Percentiles rank a stretch among this genome's conserved stretches.
These are phyloP conservation scores for Curvularia sp. DNA, from an alignment of 2,329 filamentous ascomycete species.

Conservation along the genomic window DNA sequence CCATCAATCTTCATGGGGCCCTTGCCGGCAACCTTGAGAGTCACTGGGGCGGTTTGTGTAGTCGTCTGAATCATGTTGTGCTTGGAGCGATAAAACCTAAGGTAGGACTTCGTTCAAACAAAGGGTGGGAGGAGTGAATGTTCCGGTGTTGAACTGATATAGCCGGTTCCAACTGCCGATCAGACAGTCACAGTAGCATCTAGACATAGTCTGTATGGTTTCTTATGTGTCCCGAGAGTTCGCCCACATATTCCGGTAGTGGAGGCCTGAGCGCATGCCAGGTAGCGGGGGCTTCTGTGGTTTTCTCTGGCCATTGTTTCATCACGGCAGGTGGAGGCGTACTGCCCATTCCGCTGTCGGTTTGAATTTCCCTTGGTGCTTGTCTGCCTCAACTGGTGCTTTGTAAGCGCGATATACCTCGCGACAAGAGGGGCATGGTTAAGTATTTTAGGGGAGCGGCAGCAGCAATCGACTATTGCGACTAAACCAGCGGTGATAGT, in stretches of 20 bases:
- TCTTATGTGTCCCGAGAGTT: not conserved
- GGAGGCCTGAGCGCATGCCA: not conserved
- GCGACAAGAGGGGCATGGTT: no score
- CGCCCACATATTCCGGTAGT: not conserved
- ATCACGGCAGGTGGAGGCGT: not conserved
- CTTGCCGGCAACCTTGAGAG: slow-evolving; percentile 16
- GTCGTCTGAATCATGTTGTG: slow-evolving; percentile 22
- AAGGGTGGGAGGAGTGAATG: not conserved
- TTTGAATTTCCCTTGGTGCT: no score
- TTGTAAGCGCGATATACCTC: no score
- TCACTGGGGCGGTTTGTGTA: slow-evolving; percentile 19
- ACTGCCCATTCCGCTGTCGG: no score
- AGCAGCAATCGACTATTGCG: no score
- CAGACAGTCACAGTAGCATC: not conserved
- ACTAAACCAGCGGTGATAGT: no score
- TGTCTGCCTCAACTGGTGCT: no score
- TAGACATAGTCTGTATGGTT: not conserved
- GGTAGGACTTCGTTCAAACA: not conserved
- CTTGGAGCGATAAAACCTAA: not conserved
- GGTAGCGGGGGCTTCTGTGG: no score
- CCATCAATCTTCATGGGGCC: slow-evolving; percentile 26
- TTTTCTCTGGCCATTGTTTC: not conserved
- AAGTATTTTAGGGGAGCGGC: no score
- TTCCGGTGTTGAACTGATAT: not conserved
- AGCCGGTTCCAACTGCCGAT: not conserved